Evolutionary conservation across 1,284 basidiomycete genomes (phyloP), one percentile per base, ranked within the genome.

Genomic region (Fomes fomentarius): DNA sequence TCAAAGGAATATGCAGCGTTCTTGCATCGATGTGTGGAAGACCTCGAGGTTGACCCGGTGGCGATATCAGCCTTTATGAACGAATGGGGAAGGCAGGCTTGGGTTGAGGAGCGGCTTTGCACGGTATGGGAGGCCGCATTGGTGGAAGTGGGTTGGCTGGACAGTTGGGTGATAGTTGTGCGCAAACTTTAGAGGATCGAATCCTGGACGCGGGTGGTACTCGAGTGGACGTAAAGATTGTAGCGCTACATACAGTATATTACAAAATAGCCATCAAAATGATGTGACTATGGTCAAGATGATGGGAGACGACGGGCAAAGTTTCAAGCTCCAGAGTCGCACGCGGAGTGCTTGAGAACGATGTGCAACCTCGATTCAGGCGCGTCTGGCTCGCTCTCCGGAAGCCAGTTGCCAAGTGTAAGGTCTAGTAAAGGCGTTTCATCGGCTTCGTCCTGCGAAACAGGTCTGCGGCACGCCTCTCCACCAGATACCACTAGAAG

Each of bases 121-220:
- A 52, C 79, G 19, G 70, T 71, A 22, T 83, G 84, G 73, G 84
- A 86, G 64, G 78, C 76, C 9, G 80, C 74, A 1, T 69, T 84
- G 34, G 64, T 84, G 17, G 66, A 66, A 41, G 72, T 69, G 6
- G 69, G 71, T 15, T 57, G 71, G 58, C 46, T 78, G 44, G 70
- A 72, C 49, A 64, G 69, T 33, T 78, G 77, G 76, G 66, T 64
- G 22, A 52, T 71, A 12, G 56, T 65, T 7, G 71, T 67, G 21
- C 43, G 52, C 9, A 63, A 57, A 38, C 42, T 33, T n/a, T n/a
- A n/a, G n/a, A n/a, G 10, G 44, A 48, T 19, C 45, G 26, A 48
- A 11, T 17, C 1, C 8, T 4, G n/a, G 30, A n/a, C 8, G 8
- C n/a, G 21, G n/a, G n/a, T n/a, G n/a, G n/a, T n/a, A n/a, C n/a